phyloP scores from a whole-genome alignment of 2,329 filamentous ascomycete species.

The Chrysosporium keratinophilum region DNA sequence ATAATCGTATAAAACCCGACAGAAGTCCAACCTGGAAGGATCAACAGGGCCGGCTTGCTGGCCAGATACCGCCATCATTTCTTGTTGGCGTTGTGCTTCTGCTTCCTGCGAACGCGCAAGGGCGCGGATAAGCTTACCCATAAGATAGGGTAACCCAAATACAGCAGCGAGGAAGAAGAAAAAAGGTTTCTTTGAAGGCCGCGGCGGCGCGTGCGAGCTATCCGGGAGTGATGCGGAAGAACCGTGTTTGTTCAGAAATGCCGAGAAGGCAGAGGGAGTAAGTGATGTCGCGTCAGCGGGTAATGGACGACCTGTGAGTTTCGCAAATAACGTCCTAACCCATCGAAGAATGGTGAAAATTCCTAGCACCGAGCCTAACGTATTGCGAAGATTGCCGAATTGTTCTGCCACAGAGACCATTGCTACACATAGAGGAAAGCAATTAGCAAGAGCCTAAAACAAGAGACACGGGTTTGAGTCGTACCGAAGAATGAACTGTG shows the following conservation, averaged over 20 bases:
- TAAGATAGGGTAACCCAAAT: conserved; percentile 89
- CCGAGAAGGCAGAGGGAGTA: conserved; percentile 82
- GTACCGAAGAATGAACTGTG: conserved; percentile 96
- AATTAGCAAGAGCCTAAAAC: conserved; percentile 8
- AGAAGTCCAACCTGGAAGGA: conserved; percentile 89
- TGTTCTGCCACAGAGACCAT: conserved; percentile 99
- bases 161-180: conserved; percentile 91
- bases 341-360: conserved; percentile 95
- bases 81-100: conserved; percentile 46
- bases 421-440: conserved; percentile 44
- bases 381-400: conserved; percentile 85
- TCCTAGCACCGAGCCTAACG: conserved; percentile 81
- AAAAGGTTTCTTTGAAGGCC: conserved; percentile 86
- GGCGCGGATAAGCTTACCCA: conserved; percentile 87
- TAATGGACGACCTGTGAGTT: conserved; percentile 79
- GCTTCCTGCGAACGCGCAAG: conserved; percentile 78
- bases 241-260: conserved; percentile 62
- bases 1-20: conserved; percentile 89
- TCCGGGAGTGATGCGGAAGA: conserved; percentile 46
- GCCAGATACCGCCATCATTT: conserved; percentile 40
- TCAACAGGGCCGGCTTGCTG: conserved; percentile 51
- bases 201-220: conserved; percentile 55
- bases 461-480: conserved; percentile 26
- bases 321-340: conserved; percentile 83
- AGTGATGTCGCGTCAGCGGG: conserved; percentile 79